Evolutionary conservation across 2,329 filamentous ascomycete genomes (phyloP), one percentile per base, ranked within the genome.

Genomic region (Cyphellophora europaea): DNA sequence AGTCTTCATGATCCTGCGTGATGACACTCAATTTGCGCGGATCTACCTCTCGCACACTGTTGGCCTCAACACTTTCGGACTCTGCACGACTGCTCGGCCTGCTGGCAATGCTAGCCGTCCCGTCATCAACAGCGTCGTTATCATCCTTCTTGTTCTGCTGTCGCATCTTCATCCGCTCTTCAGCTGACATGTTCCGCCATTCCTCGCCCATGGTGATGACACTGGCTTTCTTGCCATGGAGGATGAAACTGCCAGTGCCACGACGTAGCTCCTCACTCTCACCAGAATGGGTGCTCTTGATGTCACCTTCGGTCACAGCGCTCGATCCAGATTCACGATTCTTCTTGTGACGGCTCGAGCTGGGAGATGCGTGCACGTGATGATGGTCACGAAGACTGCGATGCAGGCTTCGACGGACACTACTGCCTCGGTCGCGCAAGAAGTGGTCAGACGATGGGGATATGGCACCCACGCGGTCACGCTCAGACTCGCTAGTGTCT

Each of bases 141-240:
- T 41, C 33, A 19, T 37, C 43, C 10, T 27, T 32, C 15, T 33
- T 18, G 5, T 25, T 19, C 3, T 29, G 14, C 25, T 17, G 27
- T 19, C 78, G 71, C 32, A 79, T 65, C 38, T 77, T 74, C 27
- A 85, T 62, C 23, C 79, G 76, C 51, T 88, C 82, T 41, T 89
- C 83, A 0, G 77, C 71, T 1, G 79, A 72, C 59, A 88, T 75
- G 40, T 73, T 80, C 51, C 89, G 80, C 65, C 94, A 79, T 49
- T 94, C 89, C n/a, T 79, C 78, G 6, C 88, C 87, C 54, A 98
- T 93, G n/a, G 85, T 93, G 48, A 98, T 85, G 37, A 98, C 84
- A 1, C 87, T 94, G 3, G 91, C 91, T 59, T 98, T 96, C 66
- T 96, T 98, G 41, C 91, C 89, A 53, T 98, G 91, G 3, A 98